Evolutionary conservation across 257 asterid genomes (phyloP).

Genomic region (Solanum etuberosum): DNA sequence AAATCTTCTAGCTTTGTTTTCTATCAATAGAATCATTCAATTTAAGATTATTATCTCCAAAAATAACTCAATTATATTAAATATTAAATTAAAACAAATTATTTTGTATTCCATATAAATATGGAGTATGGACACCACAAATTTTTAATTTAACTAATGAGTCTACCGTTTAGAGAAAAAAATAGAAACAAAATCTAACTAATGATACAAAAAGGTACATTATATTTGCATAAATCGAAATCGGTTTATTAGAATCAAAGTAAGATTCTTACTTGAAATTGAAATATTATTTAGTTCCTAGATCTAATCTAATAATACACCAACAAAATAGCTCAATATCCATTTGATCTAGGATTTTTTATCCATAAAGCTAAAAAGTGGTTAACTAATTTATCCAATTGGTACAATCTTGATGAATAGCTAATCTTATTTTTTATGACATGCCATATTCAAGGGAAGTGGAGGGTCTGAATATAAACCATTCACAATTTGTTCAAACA

Average conservation of each 20-base stretch:
- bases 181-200: background rate
- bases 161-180: no score
- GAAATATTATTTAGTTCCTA: background rate
- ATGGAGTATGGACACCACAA: no score
- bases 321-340: background rate
- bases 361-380: background rate
- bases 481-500: conserved; percentile 50
- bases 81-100: no score
- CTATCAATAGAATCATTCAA: no score
- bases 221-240: background rate
- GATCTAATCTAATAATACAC: background rate
- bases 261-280: background rate
- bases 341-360: background rate
- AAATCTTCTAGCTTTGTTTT: no score
- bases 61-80: no score
- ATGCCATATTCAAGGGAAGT: conserved; percentile 44
- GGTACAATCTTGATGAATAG: background rate
- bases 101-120: no score
- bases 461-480: conserved; percentile 85
- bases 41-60: no score
- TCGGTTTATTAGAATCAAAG: background rate
- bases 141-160: no score
- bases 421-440: conserved; percentile 17
- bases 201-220: background rate
- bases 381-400: background rate